phyloP scores from a whole-genome alignment of 768 basidiomycete species.

The Paxillus involutus region DNA sequence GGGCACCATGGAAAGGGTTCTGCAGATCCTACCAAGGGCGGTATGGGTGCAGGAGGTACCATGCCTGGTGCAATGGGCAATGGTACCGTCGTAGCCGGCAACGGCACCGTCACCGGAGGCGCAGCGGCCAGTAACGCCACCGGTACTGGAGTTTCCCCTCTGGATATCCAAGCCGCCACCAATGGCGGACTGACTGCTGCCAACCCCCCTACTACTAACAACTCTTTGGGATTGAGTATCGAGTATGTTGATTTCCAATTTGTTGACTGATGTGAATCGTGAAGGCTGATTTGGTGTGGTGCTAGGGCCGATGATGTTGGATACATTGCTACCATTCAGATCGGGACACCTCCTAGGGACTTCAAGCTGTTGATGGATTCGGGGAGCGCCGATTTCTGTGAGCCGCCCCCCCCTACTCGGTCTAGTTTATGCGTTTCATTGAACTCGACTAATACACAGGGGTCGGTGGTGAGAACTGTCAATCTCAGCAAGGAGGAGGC shows the following conservation, averaged over 20 bases:
- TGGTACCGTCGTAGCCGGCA: not conserved
- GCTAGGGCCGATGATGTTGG: slow-evolving; percentile 51
- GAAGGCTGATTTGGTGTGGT: not conserved
- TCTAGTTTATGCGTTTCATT: not conserved
- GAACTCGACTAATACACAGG: slow-evolving; percentile 9
- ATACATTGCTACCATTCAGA: slow-evolving; percentile 58
- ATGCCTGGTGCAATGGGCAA: slow-evolving; percentile 1
- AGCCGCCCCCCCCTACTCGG: not conserved
- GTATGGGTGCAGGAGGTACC: not conserved
- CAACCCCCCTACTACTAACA: slow-evolving; percentile 38
- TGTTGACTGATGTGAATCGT: not conserved
- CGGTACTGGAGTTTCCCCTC: slow-evolving; percentile 32
- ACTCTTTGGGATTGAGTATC: slow-evolving; percentile 70
- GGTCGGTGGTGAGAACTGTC: slow-evolving; percentile 59
- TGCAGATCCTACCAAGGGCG: not conserved
- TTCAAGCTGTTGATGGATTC: slow-evolving; percentile 69
- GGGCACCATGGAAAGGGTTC: not conserved
- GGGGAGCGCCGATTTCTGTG: slow-evolving; percentile 65
- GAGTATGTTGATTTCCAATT: slow-evolving; percentile 43
- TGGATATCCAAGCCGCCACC: slow-evolving; percentile 36
- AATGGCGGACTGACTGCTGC: slow-evolving; percentile 43
- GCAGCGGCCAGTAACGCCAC: slow-evolving; percentile 16
- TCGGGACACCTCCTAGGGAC: slow-evolving; percentile 62
- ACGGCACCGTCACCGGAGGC: slow-evolving; percentile 8
- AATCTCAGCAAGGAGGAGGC: slow-evolving; percentile 39